phyloP scores from a whole-genome alignment of 768 basidiomycete species.

The Russula sp. region DNA sequence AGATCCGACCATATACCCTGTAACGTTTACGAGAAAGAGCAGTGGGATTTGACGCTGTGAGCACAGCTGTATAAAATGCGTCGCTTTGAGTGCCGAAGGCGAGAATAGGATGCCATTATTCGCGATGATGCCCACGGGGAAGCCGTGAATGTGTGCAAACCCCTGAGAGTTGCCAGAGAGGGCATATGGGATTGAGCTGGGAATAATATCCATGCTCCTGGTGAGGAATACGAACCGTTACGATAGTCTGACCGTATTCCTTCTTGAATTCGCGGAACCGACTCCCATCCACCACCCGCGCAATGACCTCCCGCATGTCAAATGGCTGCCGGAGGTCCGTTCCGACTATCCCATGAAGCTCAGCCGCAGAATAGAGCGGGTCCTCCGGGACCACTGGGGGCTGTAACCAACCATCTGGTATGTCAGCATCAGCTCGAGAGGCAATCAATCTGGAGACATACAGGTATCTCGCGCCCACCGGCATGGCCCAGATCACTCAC shows the following conservation, averaged over 20 bases:
- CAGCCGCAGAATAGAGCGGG: conserved; percentile 72
- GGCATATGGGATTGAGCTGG: background rate
- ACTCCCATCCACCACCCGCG: conserved; percentile 86
- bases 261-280: conserved; percentile 93
- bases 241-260: conserved; percentile 85
- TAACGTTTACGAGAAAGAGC: conserved; percentile 93
- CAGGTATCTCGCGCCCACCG: conserved; percentile 42
- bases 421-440: conserved; percentile 4
- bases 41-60: conserved; percentile 86
- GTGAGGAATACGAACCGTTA: conserved; percentile 55
- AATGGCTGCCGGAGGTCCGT: conserved; percentile 83
- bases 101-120: conserved; percentile 96
- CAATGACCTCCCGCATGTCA: conserved; percentile 92
- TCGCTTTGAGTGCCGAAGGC: conserved; percentile 87
- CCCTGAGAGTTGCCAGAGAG: conserved; percentile 41
- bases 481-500: conserved; percentile 71
- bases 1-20: conserved; percentile 96
- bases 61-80: conserved; percentile 92
- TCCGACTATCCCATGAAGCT: conserved; percentile 88
- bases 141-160: conserved; percentile 85
- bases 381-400: conserved; percentile 54
- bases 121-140: conserved; percentile 84
- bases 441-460: conserved; percentile 29
- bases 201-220: background rate
- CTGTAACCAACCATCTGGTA: conserved; percentile 24